These are phyloP conservation scores for Apiotrichum veenhuisii DNA, from an alignment of 1,284 basidiomycete species.

Conservation along the genomic window DNA sequence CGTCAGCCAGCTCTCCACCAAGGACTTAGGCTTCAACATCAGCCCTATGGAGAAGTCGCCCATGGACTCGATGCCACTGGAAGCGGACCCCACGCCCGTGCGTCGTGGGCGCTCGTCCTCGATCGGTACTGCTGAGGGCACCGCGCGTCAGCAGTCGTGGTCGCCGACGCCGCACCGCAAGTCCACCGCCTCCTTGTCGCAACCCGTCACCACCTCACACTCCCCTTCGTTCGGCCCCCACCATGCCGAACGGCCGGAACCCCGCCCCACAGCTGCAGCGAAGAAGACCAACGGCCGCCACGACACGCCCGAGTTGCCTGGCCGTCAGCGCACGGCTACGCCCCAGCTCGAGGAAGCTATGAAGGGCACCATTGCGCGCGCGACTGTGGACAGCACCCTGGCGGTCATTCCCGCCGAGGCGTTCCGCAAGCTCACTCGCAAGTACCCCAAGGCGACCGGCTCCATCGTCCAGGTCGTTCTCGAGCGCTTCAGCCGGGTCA, in stretches of 20 bases:
- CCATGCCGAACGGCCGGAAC: neutral
- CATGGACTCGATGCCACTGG: neutral
- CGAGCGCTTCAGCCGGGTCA: slow-evolving; percentile 92
- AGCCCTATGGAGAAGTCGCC: neutral
- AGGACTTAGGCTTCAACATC: slow-evolving; percentile 14
- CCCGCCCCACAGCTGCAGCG: neutral
- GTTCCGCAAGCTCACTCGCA: slow-evolving; percentile 75
- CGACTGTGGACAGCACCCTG: slow-evolving; percentile 87
- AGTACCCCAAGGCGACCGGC: slow-evolving; percentile 93
- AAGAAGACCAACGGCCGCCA: neutral
- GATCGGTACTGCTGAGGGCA: slow-evolving; percentile 9
- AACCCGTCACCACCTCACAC: neutral
- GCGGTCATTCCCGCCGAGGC: slow-evolving; percentile 99
- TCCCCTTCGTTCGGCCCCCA: neutral
- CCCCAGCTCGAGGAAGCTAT: slow-evolving; percentile 18
- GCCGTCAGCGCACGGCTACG: neutral
- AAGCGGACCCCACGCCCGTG: neutral
- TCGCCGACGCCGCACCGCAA: neutral
- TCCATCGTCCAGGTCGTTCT: slow-evolving; percentile 72
- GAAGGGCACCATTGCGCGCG: slow-evolving; percentile 67
- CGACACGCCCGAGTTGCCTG: neutral
- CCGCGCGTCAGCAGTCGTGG: slow-evolving; percentile 2
- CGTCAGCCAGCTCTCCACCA: slow-evolving; percentile 44
- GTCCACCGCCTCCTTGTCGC: neutral
- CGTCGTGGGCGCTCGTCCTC: slow-evolving; percentile 5